Evolutionary conservation across 176 grass and related monocot species (phyloP).

Genomic region (Lolium rigidum): DNA sequence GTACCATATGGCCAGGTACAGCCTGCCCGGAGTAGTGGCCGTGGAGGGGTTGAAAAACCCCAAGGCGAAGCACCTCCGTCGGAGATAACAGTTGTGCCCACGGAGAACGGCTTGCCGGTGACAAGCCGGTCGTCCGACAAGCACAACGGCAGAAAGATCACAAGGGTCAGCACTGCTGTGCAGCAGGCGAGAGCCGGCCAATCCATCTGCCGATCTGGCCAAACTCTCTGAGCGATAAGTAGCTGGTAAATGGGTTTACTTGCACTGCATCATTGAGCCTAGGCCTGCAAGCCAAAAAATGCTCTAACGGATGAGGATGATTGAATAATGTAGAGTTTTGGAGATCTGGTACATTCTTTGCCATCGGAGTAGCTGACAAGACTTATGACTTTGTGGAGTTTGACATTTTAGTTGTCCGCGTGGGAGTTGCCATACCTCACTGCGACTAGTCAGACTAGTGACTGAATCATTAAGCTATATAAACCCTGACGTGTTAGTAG

Average conservation of each 20-base stretch:
- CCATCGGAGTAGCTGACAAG: neutral
- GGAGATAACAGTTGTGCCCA: neutral
- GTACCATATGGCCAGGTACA: slow-evolving; percentile 13
- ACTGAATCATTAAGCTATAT: neutral
- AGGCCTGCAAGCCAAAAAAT: too few relatives aligned
- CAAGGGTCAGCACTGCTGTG: neutral
- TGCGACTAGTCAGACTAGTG: neutral
- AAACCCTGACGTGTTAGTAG: too few relatives aligned
- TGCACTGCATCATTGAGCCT: too few relatives aligned
- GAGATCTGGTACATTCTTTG: neutral
- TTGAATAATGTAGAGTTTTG: neutral
- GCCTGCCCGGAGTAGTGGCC: neutral
- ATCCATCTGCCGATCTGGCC: neutral
- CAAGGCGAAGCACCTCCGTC: slow-evolving; percentile 16
- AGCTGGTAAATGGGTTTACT: neutral
- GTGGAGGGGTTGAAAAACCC: neutral
- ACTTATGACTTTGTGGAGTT: neutral
- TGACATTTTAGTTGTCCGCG: neutral
- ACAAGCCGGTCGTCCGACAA: slow-evolving; percentile 4
- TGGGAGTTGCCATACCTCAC: neutral
- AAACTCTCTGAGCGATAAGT: neutral
- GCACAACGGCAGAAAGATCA: neutral
- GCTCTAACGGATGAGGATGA: neutral
- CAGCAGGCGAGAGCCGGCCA: neutral
- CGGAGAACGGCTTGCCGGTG: slow-evolving; percentile 23